Base-by-base conservation (phyloP, 805 yeast species). In the Ogataea zsoltii region DNA sequence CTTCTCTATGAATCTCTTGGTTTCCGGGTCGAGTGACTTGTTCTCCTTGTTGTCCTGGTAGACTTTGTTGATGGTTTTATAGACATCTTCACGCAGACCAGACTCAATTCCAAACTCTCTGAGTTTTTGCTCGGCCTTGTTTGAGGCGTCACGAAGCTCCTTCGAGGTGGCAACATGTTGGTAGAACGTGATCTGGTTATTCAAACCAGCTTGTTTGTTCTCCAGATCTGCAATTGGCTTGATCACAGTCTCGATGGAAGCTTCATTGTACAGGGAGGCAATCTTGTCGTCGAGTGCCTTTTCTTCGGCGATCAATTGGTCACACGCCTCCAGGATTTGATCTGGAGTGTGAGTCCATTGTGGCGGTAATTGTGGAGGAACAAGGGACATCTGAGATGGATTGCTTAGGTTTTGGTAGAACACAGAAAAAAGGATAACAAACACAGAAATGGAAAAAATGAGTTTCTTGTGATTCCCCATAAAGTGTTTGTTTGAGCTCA, bases 81-180 rank as follows among this genome's bases (percentile, higher is more conserved):
- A 88, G 9, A 88, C 78, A 53, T 86, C 92, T 51, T 72, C 78
- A 62, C 96, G 79, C 44, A 79, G 63, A 13, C 77, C 75, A 18
- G 83, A 72, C 54, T 85, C 95, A 55, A 88, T 85, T 9, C 73
- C 67, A 53, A 71, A 77, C 39, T 80, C 76, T 42, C 78, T 74
- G 34, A 85, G 63, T 48, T 71, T 58, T 58, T 79, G 79, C 50
- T 83, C 85, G 0, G 88, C 83, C 48, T 76, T 68, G 35, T 75
- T 74, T 2, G 91, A 80, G 3, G 89, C 88, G 51, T 85, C 88
- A 57, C 96, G 75, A 26, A 85, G 60, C n/a, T 67, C 79, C 57
- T 82, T 78, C 51, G 76, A 72, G 16, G 80, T 57, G 3, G 91
- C 83, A 10, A 88, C 91, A 54, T 84, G 83, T 63, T 82, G 88